A percentile compares a stretch with the other conserved stretches of the same genome.
These are phyloP conservation scores for Coniochaeta sp. DNA, from an alignment of 2,329 filamentous ascomycete genomes.

Conservation along the genomic window DNA sequence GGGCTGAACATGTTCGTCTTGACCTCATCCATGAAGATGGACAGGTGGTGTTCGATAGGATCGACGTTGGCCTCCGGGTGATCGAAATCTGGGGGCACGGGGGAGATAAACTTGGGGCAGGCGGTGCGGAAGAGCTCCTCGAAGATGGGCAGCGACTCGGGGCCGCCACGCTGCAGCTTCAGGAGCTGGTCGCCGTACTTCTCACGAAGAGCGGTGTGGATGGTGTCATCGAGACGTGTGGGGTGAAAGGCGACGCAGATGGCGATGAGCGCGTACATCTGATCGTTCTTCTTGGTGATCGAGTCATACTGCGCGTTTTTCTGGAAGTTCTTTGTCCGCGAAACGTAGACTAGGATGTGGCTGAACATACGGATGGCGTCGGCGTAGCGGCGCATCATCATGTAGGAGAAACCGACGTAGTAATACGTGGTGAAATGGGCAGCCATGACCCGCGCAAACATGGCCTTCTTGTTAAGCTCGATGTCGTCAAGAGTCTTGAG, in stretches of 20 bases:
- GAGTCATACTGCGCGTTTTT: conserved; percentile 98
- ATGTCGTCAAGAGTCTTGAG: conserved; percentile 99
- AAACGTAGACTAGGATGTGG: conserved; percentile 98
- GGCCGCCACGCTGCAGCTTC: conserved; percentile 91
- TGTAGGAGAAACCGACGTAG: conserved; percentile 99
- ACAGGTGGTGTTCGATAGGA: conserved; percentile 92
- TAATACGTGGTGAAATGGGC: conserved; percentile 99
- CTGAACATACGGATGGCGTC: conserved; percentile 99
- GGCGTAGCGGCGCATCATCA: conserved; percentile 99
- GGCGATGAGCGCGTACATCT: conserved; percentile 98
- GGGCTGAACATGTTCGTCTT: conserved; percentile 99
- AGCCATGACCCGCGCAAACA: conserved; percentile 99
- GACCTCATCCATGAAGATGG: conserved; percentile 99
- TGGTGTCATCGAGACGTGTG: conserved; percentile 94
- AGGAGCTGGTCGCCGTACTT: conserved; percentile 99
- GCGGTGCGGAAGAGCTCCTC: conserved; percentile 96
- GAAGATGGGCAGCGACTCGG: conserved; percentile 90
- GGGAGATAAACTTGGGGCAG: conserved; percentile 99
- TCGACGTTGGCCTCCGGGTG: conserved; percentile 94
- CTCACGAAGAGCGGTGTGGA: conserved; percentile 94
- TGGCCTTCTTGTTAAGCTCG: conserved; percentile 99
- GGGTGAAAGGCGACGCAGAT: conserved; percentile 99
- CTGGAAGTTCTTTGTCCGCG: conserved; percentile 99
- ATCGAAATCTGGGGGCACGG: conserved; percentile 94
- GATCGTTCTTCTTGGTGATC: conserved; percentile 99